Evolutionary conservation across 306 rosid genomes (phyloP).

Genomic region (Citrullus mucosospermus): DNA sequence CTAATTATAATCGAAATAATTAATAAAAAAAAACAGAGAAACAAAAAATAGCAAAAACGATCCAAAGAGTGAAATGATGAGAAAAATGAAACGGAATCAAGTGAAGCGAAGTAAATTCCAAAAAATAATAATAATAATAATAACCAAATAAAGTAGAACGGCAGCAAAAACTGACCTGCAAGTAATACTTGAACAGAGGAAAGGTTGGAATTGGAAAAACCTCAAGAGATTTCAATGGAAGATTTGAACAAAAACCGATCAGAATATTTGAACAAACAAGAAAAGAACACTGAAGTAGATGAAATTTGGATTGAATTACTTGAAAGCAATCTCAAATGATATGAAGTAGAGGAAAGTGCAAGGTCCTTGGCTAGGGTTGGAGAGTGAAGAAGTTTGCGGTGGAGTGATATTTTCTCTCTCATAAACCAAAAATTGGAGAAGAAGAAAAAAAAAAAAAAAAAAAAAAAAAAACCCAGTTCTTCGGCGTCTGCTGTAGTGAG

Average conservation of each 20-base stretch:
- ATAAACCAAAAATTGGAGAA: background rate
- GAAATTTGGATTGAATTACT: background rate
- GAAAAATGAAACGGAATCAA: background rate
- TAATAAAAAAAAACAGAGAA: background rate
- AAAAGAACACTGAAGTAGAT: background rate
- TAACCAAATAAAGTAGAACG: background rate
- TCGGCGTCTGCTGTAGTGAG: conserved; percentile 36
- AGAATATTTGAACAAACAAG: background rate
- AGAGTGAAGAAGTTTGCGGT: background rate
- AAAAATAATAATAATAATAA: background rate
- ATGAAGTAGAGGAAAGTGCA: background rate
- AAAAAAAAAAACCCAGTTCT: conserved; percentile 12
- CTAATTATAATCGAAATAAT: background rate
- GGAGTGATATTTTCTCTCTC: conserved; percentile 11
- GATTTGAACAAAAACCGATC: background rate
- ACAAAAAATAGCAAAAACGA: background rate
- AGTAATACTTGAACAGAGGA: conserved; percentile 8
- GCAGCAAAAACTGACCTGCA: conserved; percentile 19
- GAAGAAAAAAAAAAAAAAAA: background rate
- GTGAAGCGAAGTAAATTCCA: background rate
- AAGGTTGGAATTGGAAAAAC: background rate
- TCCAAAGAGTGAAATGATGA: background rate
- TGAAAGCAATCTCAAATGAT: background rate
- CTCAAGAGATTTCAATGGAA: background rate
- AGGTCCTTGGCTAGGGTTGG: background rate